Conservation (phyloP, 2,329 filamentous ascomycete genomes). For the Botrytis paeoniae region DNA sequence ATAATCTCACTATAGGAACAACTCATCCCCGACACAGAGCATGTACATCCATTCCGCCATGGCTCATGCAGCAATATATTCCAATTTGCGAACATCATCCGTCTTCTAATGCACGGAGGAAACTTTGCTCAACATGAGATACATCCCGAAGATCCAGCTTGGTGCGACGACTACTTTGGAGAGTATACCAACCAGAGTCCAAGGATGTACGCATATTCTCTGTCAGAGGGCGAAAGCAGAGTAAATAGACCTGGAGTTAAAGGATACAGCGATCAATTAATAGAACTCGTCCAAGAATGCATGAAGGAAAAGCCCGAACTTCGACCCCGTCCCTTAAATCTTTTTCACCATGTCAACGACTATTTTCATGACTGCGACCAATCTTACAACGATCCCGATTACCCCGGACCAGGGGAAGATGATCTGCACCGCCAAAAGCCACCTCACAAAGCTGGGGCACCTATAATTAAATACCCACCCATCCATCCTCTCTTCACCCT, state of each 20-base stretch:
- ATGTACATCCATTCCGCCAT: neutral
- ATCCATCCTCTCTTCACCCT: neutral
- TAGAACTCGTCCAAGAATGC: neutral
- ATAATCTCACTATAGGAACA: neutral
- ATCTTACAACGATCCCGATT: neutral
- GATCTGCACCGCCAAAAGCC: neutral
- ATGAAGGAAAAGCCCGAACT: neutral
- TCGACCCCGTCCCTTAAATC: neutral
- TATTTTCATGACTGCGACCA: neutral
- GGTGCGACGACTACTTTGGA: neutral
- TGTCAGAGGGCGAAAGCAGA: neutral
- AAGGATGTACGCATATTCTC: neutral
- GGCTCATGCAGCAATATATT: constrained; percentile 16
- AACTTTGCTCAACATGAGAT: neutral
- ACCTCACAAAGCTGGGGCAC: rapidly evolving
- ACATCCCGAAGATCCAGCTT: neutral
- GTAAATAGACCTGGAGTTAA: neutral
- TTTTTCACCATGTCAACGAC: neutral
- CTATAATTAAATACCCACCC: neutral
- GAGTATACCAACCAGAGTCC: rapidly evolving
- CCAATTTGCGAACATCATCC: neutral
- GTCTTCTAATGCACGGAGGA: neutral
- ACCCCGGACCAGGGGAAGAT: neutral
- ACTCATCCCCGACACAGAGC: neutral
- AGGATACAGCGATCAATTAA: neutral